Evolutionary conservation across 2,329 filamentous ascomycete genomes (phyloP).

Genomic region (Aciculosporium take): DNA sequence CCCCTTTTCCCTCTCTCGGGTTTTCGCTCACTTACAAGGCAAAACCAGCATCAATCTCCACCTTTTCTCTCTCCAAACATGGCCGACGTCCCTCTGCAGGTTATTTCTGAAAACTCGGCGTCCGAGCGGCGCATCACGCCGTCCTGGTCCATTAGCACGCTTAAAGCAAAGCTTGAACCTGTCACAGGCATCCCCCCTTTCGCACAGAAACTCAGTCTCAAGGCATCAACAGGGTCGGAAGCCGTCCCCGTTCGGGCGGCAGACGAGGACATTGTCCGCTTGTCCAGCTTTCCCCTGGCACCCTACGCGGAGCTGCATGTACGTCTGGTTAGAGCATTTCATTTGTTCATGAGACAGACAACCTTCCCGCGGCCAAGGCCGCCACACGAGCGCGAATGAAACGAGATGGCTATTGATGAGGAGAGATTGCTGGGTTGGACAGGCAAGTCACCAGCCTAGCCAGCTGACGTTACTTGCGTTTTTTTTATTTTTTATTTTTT

Average conservation of each 20-base stretch:
- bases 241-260: conserved; percentile 51
- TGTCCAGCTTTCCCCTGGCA: conserved; percentile 51
- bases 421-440: neutral
- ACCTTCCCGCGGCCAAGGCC: conserved; percentile 3
- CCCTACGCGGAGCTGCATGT: conserved; percentile 70
- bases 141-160: conserved; percentile 72
- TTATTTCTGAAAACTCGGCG: conserved; percentile 61
- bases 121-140: conserved; percentile 87
- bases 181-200: conserved; percentile 82
- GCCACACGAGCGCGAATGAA: neutral
- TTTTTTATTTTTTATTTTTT: neutral
- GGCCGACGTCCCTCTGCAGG: conserved; percentile 61
- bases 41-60: neutral
- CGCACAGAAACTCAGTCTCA: conserved; percentile 62
- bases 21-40: neutral
- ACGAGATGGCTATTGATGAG: neutral
- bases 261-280: conserved; percentile 56
- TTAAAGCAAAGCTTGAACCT: conserved; percentile 80
- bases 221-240: conserved; percentile 38
- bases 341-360: conserved; percentile 8
- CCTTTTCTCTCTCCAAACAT: conserved; percentile 21
- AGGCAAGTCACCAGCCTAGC: neutral
- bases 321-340: conserved; percentile 29
- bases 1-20: too few species aligned
- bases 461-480: neutral